Percentiles rank a stretch among this genome's conserved stretches.
These are phyloP conservation scores for Xylariales sp. DNA, from an alignment of 2,329 filamentous ascomycete genomes.

Conservation along the genomic window DNA sequence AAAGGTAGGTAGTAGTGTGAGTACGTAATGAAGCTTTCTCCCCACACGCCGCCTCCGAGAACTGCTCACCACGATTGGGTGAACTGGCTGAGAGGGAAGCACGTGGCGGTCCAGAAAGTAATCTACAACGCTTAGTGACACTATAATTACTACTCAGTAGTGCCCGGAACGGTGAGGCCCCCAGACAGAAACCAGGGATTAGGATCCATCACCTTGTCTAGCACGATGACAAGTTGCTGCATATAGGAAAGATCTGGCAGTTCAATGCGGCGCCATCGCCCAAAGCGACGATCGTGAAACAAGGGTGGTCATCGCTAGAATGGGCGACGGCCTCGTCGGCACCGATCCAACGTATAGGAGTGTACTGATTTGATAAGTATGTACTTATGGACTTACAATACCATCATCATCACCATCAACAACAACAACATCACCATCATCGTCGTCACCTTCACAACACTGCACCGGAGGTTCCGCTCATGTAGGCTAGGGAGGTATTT, in stretches of 20 bases:
- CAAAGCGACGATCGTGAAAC: constrained; percentile 29
- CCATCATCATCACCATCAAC: no score
- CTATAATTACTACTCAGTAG: constrained; percentile 28
- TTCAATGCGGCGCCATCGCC: constrained; percentile 10
- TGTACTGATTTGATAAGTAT: no score
- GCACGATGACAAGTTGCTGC: constrained; percentile 5
- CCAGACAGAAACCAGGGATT: constrained; percentile 7
- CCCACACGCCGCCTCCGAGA: not conserved
- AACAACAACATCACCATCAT: no score
- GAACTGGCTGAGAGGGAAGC: not conserved
- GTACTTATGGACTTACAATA: no score
- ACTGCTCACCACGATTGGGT: constrained; percentile 9
- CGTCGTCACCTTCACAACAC: not conserved
- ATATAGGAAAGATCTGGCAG: constrained; percentile 27
- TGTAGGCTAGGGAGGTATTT: constrained; percentile 12
- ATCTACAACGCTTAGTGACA: not conserved
- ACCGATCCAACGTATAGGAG: not conserved
- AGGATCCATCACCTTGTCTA: constrained; percentile 27
- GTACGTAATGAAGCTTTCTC: not conserved
- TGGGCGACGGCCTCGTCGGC: constrained; percentile 6
- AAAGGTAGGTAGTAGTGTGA: not conserved
- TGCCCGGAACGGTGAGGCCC: not conserved
- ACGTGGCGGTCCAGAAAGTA: constrained; percentile 11
- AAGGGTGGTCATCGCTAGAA: constrained; percentile 13
- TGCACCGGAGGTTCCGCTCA: not conserved